Conservation (phyloP, 2,329 filamentous ascomycete species). For the Colletotrichum ledebouriae region DNA sequence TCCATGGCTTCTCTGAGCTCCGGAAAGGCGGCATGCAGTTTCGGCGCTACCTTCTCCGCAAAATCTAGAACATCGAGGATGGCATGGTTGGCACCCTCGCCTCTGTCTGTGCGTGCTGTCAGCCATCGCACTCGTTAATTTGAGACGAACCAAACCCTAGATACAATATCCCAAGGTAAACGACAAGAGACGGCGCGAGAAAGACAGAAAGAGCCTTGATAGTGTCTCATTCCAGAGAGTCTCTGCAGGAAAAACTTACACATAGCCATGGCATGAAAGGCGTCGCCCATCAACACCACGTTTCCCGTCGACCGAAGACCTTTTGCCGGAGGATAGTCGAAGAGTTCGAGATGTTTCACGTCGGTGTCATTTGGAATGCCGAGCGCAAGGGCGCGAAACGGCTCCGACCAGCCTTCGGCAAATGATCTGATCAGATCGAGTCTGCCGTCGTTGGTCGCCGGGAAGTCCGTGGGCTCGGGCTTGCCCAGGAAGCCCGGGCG, state of each 20-base stretch:
- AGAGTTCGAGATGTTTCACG: conserved; percentile 59
- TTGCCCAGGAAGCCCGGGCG: conserved; percentile 51
- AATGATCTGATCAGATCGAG: conserved; percentile 58
- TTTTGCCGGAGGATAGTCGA: conserved; percentile 61
- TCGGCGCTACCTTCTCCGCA: conserved; percentile 49
- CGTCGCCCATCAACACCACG: conserved; percentile 65
- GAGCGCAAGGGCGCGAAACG: conserved; percentile 59
- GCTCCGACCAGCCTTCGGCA: conserved; percentile 62
- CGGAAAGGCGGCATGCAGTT: conserved; percentile 29
- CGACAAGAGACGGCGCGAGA: conserved; percentile 17
- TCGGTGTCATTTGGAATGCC: conserved; percentile 57
- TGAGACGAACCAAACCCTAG: neutral
- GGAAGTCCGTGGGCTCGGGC: conserved; percentile 54
- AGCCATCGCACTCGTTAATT: conserved; percentile 18
- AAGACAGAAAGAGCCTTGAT: conserved; percentile 29
- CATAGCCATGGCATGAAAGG: conserved; percentile 71
- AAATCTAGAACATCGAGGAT: conserved; percentile 65
- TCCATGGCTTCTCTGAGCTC: conserved; percentile 50
- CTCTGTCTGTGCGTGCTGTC: conserved; percentile 58
- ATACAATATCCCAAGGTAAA: neutral
- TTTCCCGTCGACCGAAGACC: conserved; percentile 54
- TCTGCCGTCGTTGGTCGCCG: conserved; percentile 54
- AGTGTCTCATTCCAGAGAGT: neutral
- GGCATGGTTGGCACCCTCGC: conserved; percentile 70
- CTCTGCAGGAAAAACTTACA: conserved; percentile 55